These are phyloP conservation scores for Cystobasidium ongulense DNA, from an alignment of 768 basidiomycete genomes.

Conservation along the genomic window DNA sequence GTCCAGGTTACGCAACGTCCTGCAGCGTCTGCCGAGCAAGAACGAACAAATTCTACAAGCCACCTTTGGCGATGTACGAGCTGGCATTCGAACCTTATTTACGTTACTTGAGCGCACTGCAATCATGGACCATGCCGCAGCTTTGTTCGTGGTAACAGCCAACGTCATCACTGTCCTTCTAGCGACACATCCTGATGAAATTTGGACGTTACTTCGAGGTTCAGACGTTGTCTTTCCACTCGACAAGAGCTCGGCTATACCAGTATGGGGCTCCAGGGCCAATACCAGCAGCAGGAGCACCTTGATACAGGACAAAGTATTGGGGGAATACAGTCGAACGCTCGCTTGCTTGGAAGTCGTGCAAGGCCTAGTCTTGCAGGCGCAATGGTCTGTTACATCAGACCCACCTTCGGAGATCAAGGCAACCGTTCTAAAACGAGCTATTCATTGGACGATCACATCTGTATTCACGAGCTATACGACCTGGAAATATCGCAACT, in stretches of 20 bases:
- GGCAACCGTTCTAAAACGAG: not conserved
- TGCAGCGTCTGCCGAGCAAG: not conserved
- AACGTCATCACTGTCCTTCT: not conserved
- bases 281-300: not conserved
- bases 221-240: conserved; percentile 65
- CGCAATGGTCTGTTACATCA: not conserved
- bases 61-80: not conserved
- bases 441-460: not conserved
- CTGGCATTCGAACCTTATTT: not conserved
- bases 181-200: conserved; percentile 39
- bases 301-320: not conserved
- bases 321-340: not conserved
- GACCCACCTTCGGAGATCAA: not conserved
- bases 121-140: not conserved
- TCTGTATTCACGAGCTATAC: not conserved
- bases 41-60: not conserved
- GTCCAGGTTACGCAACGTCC: not conserved
- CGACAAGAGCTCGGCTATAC: not conserved
- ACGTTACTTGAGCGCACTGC: not conserved
- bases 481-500: not conserved
- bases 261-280: not conserved
- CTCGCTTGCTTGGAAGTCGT: conserved; percentile 10
- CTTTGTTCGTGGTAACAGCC: not conserved
- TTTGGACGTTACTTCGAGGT: conserved; percentile 80
- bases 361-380: not conserved